Conservation (phyloP, 495 filamentous ascomycete genomes). For the Hypoxylon fuscum region DNA sequence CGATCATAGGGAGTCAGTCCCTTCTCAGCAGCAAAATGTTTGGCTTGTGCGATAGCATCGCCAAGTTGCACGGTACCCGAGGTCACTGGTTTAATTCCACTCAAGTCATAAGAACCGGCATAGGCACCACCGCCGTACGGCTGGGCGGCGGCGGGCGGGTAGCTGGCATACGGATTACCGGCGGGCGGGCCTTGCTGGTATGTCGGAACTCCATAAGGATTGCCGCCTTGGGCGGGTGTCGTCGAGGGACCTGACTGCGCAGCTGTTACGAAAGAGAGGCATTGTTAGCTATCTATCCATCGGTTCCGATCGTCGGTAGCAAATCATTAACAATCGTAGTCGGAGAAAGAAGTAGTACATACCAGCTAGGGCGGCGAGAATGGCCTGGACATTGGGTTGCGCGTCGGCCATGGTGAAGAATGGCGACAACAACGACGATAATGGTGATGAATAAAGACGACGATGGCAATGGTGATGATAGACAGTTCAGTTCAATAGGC, state of each 20-base stretch:
- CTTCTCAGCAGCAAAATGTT: constrained; percentile 74
- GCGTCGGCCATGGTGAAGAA: constrained; percentile 28
- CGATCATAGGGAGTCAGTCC: constrained; percentile 66
- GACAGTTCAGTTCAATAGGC: too few relatives aligned
- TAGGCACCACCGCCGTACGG: constrained; percentile 56
- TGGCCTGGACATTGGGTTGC: constrained; percentile 26
- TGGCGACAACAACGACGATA: too few relatives aligned
- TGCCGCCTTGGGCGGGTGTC: constrained; percentile 48
- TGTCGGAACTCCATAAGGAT: constrained; percentile 48
- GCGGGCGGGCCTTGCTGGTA: constrained; percentile 52
- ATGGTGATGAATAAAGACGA: too few relatives aligned
- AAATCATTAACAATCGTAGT: too few relatives aligned
- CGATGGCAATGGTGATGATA: too few relatives aligned
- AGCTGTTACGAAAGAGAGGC: constrained; percentile 10
- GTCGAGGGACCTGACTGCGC: constrained; percentile 12
- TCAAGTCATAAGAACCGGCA: constrained; percentile 71
- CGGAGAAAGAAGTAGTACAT: too few relatives aligned
- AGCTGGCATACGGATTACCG: constrained; percentile 30
- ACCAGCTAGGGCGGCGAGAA: constrained; percentile 29
- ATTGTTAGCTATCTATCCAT: constrained; percentile 18
- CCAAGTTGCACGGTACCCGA: constrained; percentile 77
- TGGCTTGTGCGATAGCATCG: constrained; percentile 78
- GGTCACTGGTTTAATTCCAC: constrained; percentile 74
- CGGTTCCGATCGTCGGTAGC: constrained; percentile 17
- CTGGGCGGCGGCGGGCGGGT: constrained; percentile 45